Evolutionary conservation across 495 filamentous ascomycete genomes (phyloP).

Genomic region (Tricharina praecox): DNA sequence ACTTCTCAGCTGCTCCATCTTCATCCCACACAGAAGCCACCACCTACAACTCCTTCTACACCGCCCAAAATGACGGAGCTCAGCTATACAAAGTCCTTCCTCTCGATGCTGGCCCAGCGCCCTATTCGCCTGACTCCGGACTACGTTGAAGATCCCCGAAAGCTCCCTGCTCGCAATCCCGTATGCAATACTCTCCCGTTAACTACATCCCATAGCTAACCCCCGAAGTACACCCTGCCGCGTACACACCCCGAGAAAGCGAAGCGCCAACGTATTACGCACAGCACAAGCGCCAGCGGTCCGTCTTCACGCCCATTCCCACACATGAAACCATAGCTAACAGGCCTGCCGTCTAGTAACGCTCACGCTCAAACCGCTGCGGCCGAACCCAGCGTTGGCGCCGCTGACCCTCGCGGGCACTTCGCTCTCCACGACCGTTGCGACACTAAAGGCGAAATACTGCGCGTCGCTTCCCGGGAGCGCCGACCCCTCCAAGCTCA

Average conservation of each 20-base stretch:
- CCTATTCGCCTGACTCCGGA: constrained; percentile 63
- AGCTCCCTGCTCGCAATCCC: constrained; percentile 48
- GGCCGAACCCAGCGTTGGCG: constrained; percentile 37
- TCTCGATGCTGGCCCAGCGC: constrained; percentile 57
- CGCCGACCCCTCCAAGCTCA: constrained; percentile 46
- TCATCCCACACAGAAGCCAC: background rate
- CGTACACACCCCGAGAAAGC: background rate
- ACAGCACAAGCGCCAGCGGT: background rate
- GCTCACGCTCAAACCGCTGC: constrained; percentile 53
- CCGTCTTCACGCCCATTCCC: background rate
- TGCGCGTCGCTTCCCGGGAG: constrained; percentile 34
- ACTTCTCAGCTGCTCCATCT: too few species aligned
- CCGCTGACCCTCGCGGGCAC: constrained; percentile 38
- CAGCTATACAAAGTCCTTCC: constrained; percentile 65
- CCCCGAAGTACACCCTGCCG: background rate
- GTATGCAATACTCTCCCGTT: constrained; percentile 35
- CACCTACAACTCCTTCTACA: background rate
- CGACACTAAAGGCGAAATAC: constrained; percentile 53
- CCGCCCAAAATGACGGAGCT: constrained; percentile 55
- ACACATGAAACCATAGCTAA: constrained; percentile 5
- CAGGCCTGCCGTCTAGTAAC: background rate
- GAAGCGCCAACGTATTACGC: background rate
- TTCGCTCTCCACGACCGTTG: constrained; percentile 48
- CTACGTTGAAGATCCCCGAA: constrained; percentile 68
- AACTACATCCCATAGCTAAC: background rate